These are phyloP conservation scores for Colletotrichum phormii DNA, from an alignment of 2,329 filamentous ascomycete species.

Conservation along the genomic window DNA sequence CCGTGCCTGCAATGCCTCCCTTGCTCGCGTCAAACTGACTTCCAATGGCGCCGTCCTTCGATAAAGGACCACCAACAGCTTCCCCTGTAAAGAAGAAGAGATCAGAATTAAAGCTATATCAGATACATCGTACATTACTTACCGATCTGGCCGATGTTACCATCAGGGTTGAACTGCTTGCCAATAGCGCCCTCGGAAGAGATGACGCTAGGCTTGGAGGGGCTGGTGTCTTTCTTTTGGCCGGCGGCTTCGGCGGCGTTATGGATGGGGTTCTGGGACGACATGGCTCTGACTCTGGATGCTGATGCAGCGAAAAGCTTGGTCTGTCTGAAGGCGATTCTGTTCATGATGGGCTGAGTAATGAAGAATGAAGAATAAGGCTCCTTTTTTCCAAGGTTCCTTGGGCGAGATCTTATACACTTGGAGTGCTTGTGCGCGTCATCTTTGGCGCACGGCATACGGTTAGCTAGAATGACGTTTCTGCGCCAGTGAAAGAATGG, in stretches of 20 bases:
- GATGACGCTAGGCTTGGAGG: constrained; percentile 28
- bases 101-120: neutral
- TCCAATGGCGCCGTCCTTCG: constrained; percentile 25
- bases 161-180: constrained; percentile 33
- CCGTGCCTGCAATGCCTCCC: constrained; percentile 22
- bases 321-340: neutral
- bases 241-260: constrained; percentile 10
- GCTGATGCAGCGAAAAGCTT: neutral
- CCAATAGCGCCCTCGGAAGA: constrained; percentile 29
- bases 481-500: neutral
- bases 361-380: no score
- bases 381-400: no score
- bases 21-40: constrained; percentile 31
- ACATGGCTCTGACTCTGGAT: constrained; percentile 5
- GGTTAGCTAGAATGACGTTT: constrained; percentile 17
- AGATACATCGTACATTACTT: neutral
- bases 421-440: neutral
- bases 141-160: constrained; percentile 32
- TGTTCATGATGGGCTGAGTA: neutral
- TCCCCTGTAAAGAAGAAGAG: neutral
- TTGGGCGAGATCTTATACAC: neutral
- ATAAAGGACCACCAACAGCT: constrained; percentile 24
- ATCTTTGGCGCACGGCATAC: constrained; percentile 9
- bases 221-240: constrained; percentile 26
- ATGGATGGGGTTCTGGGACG: constrained; percentile 22